Evolutionary conservation across 192 early-diverging fungal species (phyloP).

Genomic region (Backusella liffmaniae): DNA sequence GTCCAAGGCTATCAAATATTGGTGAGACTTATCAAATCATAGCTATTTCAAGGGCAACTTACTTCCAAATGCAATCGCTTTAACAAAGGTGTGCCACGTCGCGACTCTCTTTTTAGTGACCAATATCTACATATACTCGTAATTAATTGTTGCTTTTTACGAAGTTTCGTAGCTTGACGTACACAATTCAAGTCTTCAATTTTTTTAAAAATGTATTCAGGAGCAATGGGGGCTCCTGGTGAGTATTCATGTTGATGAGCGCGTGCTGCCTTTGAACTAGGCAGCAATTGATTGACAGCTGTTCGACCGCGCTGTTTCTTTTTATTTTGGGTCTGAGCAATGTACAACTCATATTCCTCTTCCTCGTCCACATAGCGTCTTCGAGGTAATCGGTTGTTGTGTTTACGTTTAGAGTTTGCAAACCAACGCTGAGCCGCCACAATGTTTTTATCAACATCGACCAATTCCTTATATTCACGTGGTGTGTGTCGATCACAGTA

Average conservation of each 20-base stretch:
- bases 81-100: constrained; percentile 90
- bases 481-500: constrained; percentile 95
- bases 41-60: background rate
- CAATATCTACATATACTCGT: constrained; percentile 84
- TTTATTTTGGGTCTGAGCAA: constrained; percentile 12
- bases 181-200: constrained; percentile 36
- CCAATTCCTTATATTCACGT: constrained; percentile 48
- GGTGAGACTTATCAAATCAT: background rate
- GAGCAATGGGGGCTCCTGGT: constrained; percentile 61
- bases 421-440: constrained; percentile 34
- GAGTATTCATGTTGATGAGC: constrained; percentile 64
- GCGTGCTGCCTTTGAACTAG: constrained; percentile 53
- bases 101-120: constrained; percentile 88
- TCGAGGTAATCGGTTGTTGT: constrained; percentile 17
- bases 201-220: constrained; percentile 54
- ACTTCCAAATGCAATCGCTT: constrained; percentile 95
- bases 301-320: background rate
- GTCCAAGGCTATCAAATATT: constrained; percentile 76
- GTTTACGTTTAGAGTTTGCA: background rate
- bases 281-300: constrained; percentile 16
- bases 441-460: constrained; percentile 42
- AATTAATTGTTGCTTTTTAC: constrained; percentile 58
- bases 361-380: constrained; percentile 38
- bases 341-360: constrained; percentile 4
- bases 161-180: constrained; percentile 21